Conservation (phyloP, 306 rosid genomes). For the Dryas octopetala region DNA sequence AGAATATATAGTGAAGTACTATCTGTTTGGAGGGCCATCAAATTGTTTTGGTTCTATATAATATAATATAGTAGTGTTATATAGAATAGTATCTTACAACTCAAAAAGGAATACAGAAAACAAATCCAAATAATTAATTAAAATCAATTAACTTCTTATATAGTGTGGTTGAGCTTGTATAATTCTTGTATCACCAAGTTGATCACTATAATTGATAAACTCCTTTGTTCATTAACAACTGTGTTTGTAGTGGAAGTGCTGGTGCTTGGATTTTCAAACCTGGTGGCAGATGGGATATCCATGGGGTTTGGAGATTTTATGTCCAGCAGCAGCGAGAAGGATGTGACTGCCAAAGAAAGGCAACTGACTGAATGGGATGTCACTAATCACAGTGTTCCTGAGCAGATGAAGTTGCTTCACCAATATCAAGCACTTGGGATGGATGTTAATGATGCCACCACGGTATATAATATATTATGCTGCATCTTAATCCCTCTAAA, state of each 20-base stretch:
- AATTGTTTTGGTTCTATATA: too few species aligned
- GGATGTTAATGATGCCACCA: conserved; percentile 47
- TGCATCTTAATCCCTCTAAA: not conserved
- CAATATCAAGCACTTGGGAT: conserved; percentile 58
- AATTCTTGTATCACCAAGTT: not conserved
- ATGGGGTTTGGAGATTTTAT: conserved; percentile 72
- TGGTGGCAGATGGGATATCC: conserved; percentile 73
- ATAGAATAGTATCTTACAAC: not conserved
- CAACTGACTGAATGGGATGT: conserved; percentile 58
- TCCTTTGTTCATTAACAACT: not conserved
- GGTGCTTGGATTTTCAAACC: conserved; percentile 68
- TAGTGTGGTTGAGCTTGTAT: not conserved
- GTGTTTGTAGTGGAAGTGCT: conserved; percentile 39
- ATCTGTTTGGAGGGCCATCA: too few species aligned
- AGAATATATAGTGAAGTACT: too few species aligned
- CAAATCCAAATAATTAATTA: not conserved
- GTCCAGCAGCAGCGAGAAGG: conserved; percentile 48
- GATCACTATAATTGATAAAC: not conserved
- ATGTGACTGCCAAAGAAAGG: conserved; percentile 40
- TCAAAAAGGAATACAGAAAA: not conserved
- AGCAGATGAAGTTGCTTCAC: conserved; percentile 36
- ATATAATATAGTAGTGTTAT: too few species aligned
- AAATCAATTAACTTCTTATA: not conserved
- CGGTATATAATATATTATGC: conserved; percentile 19
- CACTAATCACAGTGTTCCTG: conserved; percentile 26